phyloP scores from a whole-genome alignment of 1,139 yeast genomes.

The Protomyces arabidopsidicola region DNA sequence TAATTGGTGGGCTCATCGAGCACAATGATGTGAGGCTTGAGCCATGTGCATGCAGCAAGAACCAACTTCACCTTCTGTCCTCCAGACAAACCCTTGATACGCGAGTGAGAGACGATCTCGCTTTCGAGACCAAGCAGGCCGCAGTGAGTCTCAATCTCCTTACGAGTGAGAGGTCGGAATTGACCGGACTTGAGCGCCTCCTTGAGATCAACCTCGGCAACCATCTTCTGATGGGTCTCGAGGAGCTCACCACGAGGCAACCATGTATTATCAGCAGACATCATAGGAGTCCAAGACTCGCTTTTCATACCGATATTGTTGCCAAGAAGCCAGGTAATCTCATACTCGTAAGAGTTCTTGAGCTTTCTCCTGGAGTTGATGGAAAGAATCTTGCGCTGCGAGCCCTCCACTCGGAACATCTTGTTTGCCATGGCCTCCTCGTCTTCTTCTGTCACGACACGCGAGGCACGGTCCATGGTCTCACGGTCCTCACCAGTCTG shows the following conservation, averaged over 20 bases:
- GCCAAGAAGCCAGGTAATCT: slow-evolving; percentile 93
- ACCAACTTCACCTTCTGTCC: slow-evolving; percentile 99
- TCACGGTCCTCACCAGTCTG: slow-evolving; percentile 99
- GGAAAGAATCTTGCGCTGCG: slow-evolving; percentile 94
- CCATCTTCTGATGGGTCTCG: slow-evolving; percentile 98
- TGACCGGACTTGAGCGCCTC: slow-evolving; percentile 99
- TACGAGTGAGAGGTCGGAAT: slow-evolving; percentile 99
- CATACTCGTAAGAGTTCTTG: slow-evolving; percentile 99
- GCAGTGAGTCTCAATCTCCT: slow-evolving; percentile 99
- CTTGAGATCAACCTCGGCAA: slow-evolving; percentile 99
- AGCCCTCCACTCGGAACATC: slow-evolving; percentile 97
- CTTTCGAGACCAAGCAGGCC: slow-evolving; percentile 97
- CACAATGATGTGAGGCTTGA: slow-evolving; percentile 98
- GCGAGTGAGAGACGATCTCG: slow-evolving; percentile 98
- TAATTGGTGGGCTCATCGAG: slow-evolving; percentile 85
- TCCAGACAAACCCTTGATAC: slow-evolving; percentile 99
- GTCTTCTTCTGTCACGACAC: slow-evolving; percentile 95
- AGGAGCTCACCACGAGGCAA: slow-evolving; percentile 99
- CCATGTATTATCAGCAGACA: slow-evolving; percentile 99
- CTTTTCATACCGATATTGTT: slow-evolving; percentile 98
- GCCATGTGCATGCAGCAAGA: slow-evolving; percentile 99
- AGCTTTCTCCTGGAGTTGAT: slow-evolving; percentile 98
- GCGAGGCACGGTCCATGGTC: slow-evolving; percentile 99
- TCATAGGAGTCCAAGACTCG: slow-evolving; percentile 99
- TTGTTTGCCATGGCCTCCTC: slow-evolving; percentile 94